These are phyloP conservation scores for Urtica urens DNA, from an alignment of 306 rosid genomes.

Conservation along the genomic window DNA sequence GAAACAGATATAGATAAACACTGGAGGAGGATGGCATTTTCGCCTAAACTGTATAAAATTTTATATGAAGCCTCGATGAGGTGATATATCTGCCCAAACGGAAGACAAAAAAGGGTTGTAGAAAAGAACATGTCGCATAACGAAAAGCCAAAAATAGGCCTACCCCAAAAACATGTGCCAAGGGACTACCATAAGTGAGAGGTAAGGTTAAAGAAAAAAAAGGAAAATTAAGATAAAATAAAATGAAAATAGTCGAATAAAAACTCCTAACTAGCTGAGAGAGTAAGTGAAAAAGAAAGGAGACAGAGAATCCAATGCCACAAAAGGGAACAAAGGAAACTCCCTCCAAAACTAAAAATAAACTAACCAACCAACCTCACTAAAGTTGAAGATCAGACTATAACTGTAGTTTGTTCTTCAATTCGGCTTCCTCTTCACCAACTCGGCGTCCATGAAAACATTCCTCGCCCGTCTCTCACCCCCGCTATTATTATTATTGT, in stretches of 20 bases:
- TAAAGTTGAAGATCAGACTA: neutral
- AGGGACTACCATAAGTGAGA: constrained; percentile 9
- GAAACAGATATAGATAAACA: neutral
- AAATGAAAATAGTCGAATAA: neutral
- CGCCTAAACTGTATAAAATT: constrained; percentile 11
- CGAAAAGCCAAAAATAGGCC: constrained; percentile 18
- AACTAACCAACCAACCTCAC: neutral
- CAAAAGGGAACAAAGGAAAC: too few species aligned
- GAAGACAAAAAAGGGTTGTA: neutral
- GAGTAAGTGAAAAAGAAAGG: neutral
- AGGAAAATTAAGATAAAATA: neutral
- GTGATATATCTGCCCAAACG: neutral
- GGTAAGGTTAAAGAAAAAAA: constrained; percentile 4
- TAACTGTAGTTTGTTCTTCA: neutral
- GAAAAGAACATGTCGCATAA: neutral
- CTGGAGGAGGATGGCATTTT: constrained; percentile 12
- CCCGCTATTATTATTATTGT: constrained; percentile 5
- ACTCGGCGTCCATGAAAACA: constrained; percentile 5
- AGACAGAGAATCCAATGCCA: neutral
- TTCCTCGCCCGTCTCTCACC: constrained; percentile 15
- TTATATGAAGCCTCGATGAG: constrained; percentile 7
- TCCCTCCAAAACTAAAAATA: neutral
- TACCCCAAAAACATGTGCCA: constrained; percentile 14
- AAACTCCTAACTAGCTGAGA: constrained; percentile 9
- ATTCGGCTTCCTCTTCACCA: constrained; percentile 13